These are phyloP conservation scores for Alternaria ethzedia DNA, from an alignment of 2,329 filamentous ascomycete genomes.

Conservation along the genomic window DNA sequence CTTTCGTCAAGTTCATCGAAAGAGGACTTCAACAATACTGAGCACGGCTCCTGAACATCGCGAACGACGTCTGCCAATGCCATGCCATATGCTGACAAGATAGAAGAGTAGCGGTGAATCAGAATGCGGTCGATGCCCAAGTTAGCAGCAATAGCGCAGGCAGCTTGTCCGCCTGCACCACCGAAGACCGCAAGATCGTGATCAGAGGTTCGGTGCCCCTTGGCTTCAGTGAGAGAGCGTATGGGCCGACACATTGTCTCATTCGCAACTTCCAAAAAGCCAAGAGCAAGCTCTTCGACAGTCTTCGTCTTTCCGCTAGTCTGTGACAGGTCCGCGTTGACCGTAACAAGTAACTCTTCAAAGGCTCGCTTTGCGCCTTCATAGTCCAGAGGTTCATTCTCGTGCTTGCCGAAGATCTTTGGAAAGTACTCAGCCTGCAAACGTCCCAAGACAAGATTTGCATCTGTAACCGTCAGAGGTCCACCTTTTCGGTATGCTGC, in stretches of 20 bases:
- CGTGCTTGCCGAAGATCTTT: conserved; percentile 42
- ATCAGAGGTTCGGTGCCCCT: conserved; percentile 25
- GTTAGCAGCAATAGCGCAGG: conserved; percentile 53
- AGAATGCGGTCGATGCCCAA: conserved; percentile 54
- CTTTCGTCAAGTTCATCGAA: conserved; percentile 2
- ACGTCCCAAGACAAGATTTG: conserved; percentile 43
- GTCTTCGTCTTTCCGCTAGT: conserved; percentile 37
- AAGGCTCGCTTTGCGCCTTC: conserved; percentile 53
- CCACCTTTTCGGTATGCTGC: conserved; percentile 46
- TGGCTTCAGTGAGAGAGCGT: conserved; percentile 35
- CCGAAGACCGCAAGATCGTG: conserved; percentile 39
- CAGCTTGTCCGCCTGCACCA: conserved; percentile 53
- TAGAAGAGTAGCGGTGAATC: conserved; percentile 55
- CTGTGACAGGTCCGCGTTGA: conserved; percentile 46
- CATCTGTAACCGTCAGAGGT: conserved; percentile 45
- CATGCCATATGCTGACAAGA: conserved; percentile 52
- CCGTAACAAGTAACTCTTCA: conserved; percentile 50
- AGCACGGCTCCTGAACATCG: conserved; percentile 47
- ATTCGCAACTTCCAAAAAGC: conserved; percentile 31
- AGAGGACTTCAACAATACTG: conserved; percentile 33
- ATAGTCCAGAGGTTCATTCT: conserved; percentile 49
- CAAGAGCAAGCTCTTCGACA: conserved; percentile 9
- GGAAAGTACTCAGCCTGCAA: conserved; percentile 40
- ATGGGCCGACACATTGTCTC: conserved; percentile 41
- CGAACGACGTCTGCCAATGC: conserved; percentile 52